phyloP scores from a whole-genome alignment of 1,284 basidiomycete species.

The Boletus hoseneyae region DNA sequence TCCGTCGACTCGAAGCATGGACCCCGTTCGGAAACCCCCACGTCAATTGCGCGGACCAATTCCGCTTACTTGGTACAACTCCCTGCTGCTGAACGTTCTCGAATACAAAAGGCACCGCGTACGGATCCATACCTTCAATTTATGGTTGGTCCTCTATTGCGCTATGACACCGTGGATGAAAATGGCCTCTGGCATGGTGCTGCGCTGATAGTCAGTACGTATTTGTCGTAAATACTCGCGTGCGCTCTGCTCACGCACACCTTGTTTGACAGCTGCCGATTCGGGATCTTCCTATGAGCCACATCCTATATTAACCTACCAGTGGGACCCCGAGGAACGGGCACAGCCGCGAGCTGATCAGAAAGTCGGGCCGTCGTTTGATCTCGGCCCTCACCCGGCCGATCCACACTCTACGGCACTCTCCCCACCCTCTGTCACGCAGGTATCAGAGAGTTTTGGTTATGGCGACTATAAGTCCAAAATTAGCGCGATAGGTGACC shows the following conservation, averaged over 20 bases:
- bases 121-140: slow-evolving; percentile 75
- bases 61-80: slow-evolving; percentile 45
- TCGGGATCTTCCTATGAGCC: slow-evolving; percentile 79
- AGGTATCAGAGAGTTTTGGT: slow-evolving; percentile 8
- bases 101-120: slow-evolving; percentile 49
- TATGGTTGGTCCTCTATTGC: slow-evolving; percentile 85
- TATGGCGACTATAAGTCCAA: slow-evolving; percentile 21
- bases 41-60: slow-evolving; percentile 15
- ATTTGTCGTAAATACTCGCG: neutral
- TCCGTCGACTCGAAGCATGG: slow-evolving; percentile 13
- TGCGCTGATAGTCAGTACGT: slow-evolving; percentile 78
- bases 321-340: slow-evolving; percentile 64
- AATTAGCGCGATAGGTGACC: slow-evolving; percentile 17
- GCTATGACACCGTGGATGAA: slow-evolving; percentile 86
- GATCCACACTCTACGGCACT: slow-evolving; percentile 54
- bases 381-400: slow-evolving; percentile 67
- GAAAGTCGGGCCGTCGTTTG: slow-evolving; percentile 38
- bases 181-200: slow-evolving; percentile 83
- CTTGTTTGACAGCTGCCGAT: slow-evolving; percentile 54
- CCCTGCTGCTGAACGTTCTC: slow-evolving; percentile 62
- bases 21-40: slow-evolving; percentile 12
- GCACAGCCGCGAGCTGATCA: slow-evolving; percentile 16
- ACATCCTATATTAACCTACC: slow-evolving; percentile 69
- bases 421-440: slow-evolving; percentile 15
- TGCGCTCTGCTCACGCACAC: slow-evolving; percentile 3